Evolutionary conservation across 1,284 basidiomycete genomes (phyloP).

Genomic region (Boletus sp.): DNA sequence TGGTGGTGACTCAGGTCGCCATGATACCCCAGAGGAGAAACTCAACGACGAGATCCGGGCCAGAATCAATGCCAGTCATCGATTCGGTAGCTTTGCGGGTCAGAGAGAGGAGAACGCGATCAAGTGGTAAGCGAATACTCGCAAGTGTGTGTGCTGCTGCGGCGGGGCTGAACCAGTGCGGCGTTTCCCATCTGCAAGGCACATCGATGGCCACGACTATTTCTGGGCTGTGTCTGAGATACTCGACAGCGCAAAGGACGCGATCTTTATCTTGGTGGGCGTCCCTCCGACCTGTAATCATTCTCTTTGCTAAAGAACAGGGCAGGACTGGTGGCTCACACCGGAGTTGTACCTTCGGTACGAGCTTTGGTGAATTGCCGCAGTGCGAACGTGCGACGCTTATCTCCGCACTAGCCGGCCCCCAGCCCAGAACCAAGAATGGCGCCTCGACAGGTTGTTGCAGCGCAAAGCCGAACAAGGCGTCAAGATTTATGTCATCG

Average conservation of each 20-base stretch:
- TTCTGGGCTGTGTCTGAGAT: constrained; percentile 91
- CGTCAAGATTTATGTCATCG: constrained; percentile 83
- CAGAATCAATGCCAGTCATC: constrained; percentile 74
- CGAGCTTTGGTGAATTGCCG: not conserved
- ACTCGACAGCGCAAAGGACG: constrained; percentile 71
- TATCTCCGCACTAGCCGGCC: constrained; percentile 55
- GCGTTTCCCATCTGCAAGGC: constrained; percentile 42
- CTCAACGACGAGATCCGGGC: constrained; percentile 59
- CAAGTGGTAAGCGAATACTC: constrained; percentile 63
- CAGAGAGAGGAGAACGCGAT: constrained; percentile 69
- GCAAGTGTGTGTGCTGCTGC: not conserved
- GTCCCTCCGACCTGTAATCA: not conserved
- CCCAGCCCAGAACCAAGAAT: constrained; percentile 76
- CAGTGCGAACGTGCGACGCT: not conserved
- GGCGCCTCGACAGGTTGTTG: constrained; percentile 80
- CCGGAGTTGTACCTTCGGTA: constrained; percentile 81
- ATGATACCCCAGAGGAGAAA: constrained; percentile 72
- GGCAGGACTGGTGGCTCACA: constrained; percentile 86
- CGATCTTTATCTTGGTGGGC: constrained; percentile 72
- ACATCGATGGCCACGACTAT: constrained; percentile 89
- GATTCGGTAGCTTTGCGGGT: constrained; percentile 81
- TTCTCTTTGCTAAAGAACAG: constrained; percentile 6
- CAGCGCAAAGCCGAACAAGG: constrained; percentile 86
- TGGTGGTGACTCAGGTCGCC: constrained; percentile 47
- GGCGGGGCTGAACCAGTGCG: not conserved